Evolutionary conservation across 106 monocot species (phyloP), one percentile per base, ranked within the genome.

Genomic region (Dendrobium huoshanense): DNA sequence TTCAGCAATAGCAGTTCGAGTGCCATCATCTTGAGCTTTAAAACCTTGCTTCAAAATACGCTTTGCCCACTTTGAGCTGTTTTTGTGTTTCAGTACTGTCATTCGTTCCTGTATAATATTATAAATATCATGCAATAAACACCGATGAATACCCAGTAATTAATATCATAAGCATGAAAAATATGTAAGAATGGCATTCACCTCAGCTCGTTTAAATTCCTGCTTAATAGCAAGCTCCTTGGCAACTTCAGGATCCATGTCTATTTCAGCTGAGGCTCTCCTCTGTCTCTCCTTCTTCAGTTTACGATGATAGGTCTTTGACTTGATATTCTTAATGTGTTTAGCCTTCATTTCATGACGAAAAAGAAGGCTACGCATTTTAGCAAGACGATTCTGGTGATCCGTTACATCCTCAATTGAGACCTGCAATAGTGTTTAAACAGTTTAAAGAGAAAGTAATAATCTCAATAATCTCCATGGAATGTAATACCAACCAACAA

Each of bases 51-150:
- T 84, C 24, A 93, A 33, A 31, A 90, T 86, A 41, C 95, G 86
- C 51, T 90, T 88, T 48, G 99, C 95, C 99, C 99, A 99, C 80
- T 91, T 90, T 45, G 99, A 91, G 49, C 83, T 93, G 84, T 99
- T 99, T 80, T 93, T 95, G 75, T 99, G 99, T 80, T 99, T 99
- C 67, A 99, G 56, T n/a, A n/a, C n/a, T 20, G 95, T 99, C 85
- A 99, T 85, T 8, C 95, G 85, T 75, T 95, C 99, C 99, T 99
- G 86, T 70, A 70, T 33, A 70, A 70, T 70, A 70, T 70, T 70
- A 37, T 70, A 40, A 78, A 55, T 11, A 79, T 40, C 16, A 84
- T 9, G 20, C 8, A 75, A 58, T 33, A 85, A 67, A 31, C 27
- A 5, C 19, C 18, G 10, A n/a, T 29, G 1, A 40, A 78, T 43